Evolutionary conservation across 1,139 yeast genomes (phyloP), one percentile per base, ranked within the genome.

Genomic region (Arxiozyma bovina): DNA sequence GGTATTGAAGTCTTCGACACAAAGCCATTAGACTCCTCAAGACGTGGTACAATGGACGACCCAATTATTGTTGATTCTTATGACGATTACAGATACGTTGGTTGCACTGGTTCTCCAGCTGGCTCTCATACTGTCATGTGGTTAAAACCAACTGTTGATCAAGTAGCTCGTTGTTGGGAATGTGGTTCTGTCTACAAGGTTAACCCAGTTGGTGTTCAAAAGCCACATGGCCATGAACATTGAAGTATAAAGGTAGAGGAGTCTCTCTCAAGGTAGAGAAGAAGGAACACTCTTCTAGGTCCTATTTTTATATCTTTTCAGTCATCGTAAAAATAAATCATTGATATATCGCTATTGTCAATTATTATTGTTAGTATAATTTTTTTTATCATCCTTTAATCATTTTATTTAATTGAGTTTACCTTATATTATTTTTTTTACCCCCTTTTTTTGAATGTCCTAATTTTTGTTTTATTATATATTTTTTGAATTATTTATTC

Each of bases 91-190:
- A 88, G 98, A 79, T 91, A 89, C 72, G 93, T 94, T 67, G 99
- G 98, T 59, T 93, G 99, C 78, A 87, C 95, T 64, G 99, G 99
- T 70, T 82, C 88, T 65, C 96, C 94, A 69, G 96, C 93, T 58
- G 96, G 90, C 63, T 81, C 88, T 58, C 98, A 91, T 77, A 83
- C 82, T 67, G 83, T 89, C 64, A 83, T 83, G 83, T 93, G 99
- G 98, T 81, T 93, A 77, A 85, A 85, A 76, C 96, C 96, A 66
- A 86, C 91, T 64, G 82, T 79, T 63, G 88, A 82, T 55, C 77
- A 87, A 75, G 85, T 85, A 62, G 88, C 88, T 63, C 90, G 99
- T 83, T 94, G 98, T 79, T 89, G 97, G 96, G 97, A 91, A 74
- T 93, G 98, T 75, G 99, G 99, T 74, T 85, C 91, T 64, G 96